Base-by-base conservation (phyloP, 768 basidiomycete species). In the Phylloporus arenicola region DNA sequence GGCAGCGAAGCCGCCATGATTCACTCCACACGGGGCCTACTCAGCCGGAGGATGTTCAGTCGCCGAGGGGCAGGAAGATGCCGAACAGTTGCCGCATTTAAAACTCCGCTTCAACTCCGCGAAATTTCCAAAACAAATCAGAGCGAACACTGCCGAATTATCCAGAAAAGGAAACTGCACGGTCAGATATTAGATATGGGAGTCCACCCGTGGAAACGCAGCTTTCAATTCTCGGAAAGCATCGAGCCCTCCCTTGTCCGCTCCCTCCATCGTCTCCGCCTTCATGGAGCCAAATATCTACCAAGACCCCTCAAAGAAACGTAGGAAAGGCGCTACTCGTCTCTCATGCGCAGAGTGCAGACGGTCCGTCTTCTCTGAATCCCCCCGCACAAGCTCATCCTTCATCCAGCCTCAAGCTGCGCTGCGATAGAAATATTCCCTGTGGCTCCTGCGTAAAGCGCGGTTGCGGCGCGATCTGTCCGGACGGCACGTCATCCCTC, bases 371-470 rank as follows among this genome's bases (percentile, higher is more conserved):
- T 1, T 17, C 29, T 42, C 19, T 40, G 2, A 8, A 22, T 17
- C 22, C 17, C 29, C 19, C 8, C 43, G 11, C 37, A 20, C 2
- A n/a, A 10, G 1, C 4, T 30, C 14, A 19, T 43, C 10, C 41
- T 24, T 22, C 33, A 0, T 10, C n/a, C 24, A 68, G 67, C 47
- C 47, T 68, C 44, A 68, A 68, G 56, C 53, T 68, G 34, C 68
- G 67, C 6, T 91, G 88, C 67, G 87, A 90, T 72, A 78, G 88
- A 58, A 75, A 75, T 25, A 74, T 88, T 57, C 88, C 88, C 10
- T 90, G 88, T 59, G 78, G 84, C 55, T 88, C 86, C 1, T 90
- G 88, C 59, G 79, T 88, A 19, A 91, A 90, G 68, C 77, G 85
- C 54, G 86, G 85, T 12, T 87, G 85, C 60, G 83, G 82, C 44